Evolutionary conservation across 768 basidiomycete genomes (phyloP).

Genomic region (Phlebiopsis flavidoalba): DNA sequence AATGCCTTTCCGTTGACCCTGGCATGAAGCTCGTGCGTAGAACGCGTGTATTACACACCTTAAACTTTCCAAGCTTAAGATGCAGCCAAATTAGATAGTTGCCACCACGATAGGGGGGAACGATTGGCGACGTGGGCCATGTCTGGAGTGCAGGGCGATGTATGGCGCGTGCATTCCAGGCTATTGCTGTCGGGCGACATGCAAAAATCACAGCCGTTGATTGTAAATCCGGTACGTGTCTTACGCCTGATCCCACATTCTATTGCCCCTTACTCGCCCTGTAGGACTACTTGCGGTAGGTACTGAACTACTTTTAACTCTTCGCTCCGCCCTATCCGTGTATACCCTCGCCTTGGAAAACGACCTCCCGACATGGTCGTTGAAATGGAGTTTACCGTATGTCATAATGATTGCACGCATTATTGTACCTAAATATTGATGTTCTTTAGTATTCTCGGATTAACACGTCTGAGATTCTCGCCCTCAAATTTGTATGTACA

Average conservation of each 20-base stretch:
- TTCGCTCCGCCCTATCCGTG: constrained; percentile 53
- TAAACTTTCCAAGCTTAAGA: neutral
- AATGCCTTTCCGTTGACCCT: constrained; percentile 65
- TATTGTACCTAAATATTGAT: constrained; percentile 3
- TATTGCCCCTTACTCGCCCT: constrained; percentile 18
- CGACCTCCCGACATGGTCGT: constrained; percentile 78
- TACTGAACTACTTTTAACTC: too few relatives aligned
- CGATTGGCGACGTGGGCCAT: constrained; percentile 78
- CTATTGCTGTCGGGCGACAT: constrained; percentile 55
- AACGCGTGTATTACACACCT: neutral
- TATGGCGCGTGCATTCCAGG: constrained; percentile 81
- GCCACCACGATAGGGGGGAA: constrained; percentile 62
- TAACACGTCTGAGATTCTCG: constrained; percentile 57
- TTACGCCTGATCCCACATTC: neutral
- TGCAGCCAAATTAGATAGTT: constrained; percentile 49
- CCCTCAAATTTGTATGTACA: constrained; percentile 74
- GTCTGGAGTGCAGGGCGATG: constrained; percentile 54
- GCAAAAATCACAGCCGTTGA: constrained; percentile 55
- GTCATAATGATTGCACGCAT: constrained; percentile 12
- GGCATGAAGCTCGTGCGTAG: constrained; percentile 75
- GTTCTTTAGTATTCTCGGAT: constrained; percentile 39
- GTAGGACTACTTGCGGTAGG: constrained; percentile 77
- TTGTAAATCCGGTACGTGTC: constrained; percentile 60
- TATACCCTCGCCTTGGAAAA: constrained; percentile 77
- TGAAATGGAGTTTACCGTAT: constrained; percentile 70